phyloP scores from a whole-genome alignment of 768 basidiomycete species.

The Auricularia sp. region DNA sequence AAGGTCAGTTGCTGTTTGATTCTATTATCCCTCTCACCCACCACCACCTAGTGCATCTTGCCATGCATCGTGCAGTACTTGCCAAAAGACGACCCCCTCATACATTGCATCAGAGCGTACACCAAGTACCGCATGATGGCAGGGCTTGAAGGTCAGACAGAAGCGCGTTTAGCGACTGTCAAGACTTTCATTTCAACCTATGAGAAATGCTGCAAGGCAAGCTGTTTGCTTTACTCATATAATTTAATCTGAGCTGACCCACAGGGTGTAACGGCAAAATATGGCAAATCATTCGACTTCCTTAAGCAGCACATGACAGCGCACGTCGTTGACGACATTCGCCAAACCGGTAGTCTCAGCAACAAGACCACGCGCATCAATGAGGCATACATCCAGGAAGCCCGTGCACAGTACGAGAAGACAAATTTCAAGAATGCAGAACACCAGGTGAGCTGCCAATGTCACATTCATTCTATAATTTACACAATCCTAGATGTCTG shows the following conservation, averaged over 20 bases:
- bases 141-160: conserved; percentile 20
- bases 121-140: conserved; percentile 16
- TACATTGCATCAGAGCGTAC: conserved; percentile 21
- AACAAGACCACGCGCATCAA: conserved; percentile 21
- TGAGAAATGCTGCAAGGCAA: background rate
- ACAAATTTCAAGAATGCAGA: conserved; percentile 24
- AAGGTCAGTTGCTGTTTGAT: background rate
- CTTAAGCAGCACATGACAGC: conserved; percentile 20
- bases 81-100: conserved; percentile 16
- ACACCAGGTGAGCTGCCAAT: conserved; percentile 20
- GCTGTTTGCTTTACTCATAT: conserved; percentile 5
- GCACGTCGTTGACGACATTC: conserved; percentile 21
- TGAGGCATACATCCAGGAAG: conserved; percentile 25
- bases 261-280: conserved; percentile 15
- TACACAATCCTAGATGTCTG: background rate
- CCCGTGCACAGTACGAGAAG: conserved; percentile 18
- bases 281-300: conserved; percentile 22
- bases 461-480: background rate
- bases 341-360: conserved; percentile 19
- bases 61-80: conserved; percentile 22
- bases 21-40: conserved; percentile 1
- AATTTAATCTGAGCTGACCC: conserved; percentile 9
- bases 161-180: conserved; percentile 14
- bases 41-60: conserved; percentile 20
- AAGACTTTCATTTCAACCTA: background rate